Base-by-base conservation (phyloP, 768 basidiomycete genomes). In the Hypsizygus marmoreus region DNA sequence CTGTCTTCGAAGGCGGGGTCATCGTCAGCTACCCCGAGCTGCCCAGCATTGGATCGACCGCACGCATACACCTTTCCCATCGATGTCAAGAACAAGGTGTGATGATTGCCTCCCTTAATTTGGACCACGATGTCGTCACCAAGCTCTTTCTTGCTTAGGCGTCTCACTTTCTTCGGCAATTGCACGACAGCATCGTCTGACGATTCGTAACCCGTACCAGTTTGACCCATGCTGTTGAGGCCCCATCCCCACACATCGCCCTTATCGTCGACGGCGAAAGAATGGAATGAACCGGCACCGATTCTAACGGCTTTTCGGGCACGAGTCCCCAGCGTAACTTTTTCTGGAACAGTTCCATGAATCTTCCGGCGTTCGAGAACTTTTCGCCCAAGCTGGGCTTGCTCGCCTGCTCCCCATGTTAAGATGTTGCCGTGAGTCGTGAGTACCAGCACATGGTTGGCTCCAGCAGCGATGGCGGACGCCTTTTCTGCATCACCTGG, bases 201-300 rank as follows among this genome's bases (percentile, higher is more conserved):
- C 7, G 74, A 68, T 9, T 60, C 58, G 49, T 66, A 73, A 4
- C 77, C 77, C 0, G 86, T 84, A 24, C 88, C 89, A 1, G 81
- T 82, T 65, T 91, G 89, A 22, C 87, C 94, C 85, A 78, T 88
- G 66, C 73, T 90, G 65, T 98, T 97, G 48, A 94, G 73, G n/a
- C 95, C 95, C 95, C 95, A 97, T 10, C 82, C 92, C 84, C 86
- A 97, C 7, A 95, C 88, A 38, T 77, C 80, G 22, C 92, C 94
- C 5, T 74, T 69, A 41, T 87, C 80, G 62, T 93, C 87, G 45
- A 97, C 82, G 2, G 94, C 95, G 58, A 97, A 97, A 0, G 92
- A 95, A 58, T 91, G 88, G 66, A 84, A 90, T 40, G 77, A 77
- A 6, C 95, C 95, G 0, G 92, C 80, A 4, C 92, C 92, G 50